Conservation (phyloP, 345 rosid species). For the Citrus cavaleriei region DNA sequence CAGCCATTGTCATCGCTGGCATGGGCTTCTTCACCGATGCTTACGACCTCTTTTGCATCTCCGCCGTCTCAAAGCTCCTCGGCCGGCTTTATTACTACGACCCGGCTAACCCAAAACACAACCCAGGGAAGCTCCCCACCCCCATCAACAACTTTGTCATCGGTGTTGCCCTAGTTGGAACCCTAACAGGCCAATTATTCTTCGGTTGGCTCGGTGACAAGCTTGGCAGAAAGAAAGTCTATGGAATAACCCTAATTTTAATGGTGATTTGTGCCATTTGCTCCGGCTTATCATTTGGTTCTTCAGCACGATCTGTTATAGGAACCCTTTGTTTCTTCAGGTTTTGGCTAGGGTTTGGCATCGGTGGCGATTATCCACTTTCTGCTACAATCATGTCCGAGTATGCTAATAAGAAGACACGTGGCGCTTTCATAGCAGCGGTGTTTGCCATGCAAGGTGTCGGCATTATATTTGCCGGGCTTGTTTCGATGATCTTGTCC, state of each 20-base stretch:
- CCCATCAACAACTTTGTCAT: slow-evolving; percentile 35
- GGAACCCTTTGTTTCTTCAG: slow-evolving; percentile 63
- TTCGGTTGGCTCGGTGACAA: slow-evolving; percentile 76
- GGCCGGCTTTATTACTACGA: slow-evolving; percentile 68
- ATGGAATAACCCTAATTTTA: slow-evolving; percentile 51
- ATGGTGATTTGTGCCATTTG: slow-evolving; percentile 57
- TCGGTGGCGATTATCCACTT: slow-evolving; percentile 85
- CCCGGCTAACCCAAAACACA: background rate
- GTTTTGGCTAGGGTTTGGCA: slow-evolving; percentile 76
- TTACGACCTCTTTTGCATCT: slow-evolving; percentile 69
- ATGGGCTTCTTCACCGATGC: slow-evolving; percentile 87
- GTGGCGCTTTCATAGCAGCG: slow-evolving; percentile 55
- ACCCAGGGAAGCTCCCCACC: slow-evolving; percentile 42
- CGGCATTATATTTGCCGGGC: slow-evolving; percentile 50
- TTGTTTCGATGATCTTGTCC: slow-evolving; percentile 41
- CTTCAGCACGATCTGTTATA: slow-evolving; percentile 32
- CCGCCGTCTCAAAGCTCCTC: slow-evolving; percentile 53
- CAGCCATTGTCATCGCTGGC: slow-evolving; percentile 63
- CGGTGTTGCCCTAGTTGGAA: slow-evolving; percentile 61
- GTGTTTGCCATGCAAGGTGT: slow-evolving; percentile 69
- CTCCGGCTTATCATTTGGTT: slow-evolving; percentile 61
- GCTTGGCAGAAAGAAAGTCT: slow-evolving; percentile 56
- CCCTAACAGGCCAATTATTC: slow-evolving; percentile 50
- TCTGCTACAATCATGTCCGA: slow-evolving; percentile 77
- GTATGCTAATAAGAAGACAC: slow-evolving; percentile 54